phyloP scores from a whole-genome alignment of 768 basidiomycete genomes.

The Daedaleopsis nitida region DNA sequence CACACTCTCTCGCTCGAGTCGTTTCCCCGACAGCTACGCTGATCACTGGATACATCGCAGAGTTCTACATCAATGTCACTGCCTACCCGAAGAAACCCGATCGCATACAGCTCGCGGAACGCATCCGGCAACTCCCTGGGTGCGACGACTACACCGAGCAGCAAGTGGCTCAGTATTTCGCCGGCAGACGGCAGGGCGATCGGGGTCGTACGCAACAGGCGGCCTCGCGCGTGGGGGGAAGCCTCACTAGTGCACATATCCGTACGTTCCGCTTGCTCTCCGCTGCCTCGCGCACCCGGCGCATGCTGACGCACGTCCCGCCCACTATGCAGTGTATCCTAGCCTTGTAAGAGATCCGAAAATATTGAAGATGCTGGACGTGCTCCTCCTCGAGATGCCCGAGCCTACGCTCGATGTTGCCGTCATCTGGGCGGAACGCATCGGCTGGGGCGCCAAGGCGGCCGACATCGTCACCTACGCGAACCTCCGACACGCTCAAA shows the following conservation, averaged over 20 bases:
- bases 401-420: background rate
- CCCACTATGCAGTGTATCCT: slow-evolving; percentile 15
- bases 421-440: slow-evolving; percentile 13
- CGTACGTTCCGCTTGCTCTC: slow-evolving; percentile 6
- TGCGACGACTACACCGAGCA: slow-evolving; percentile 15
- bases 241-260: slow-evolving; percentile 8
- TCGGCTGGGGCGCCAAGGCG: slow-evolving; percentile 4
- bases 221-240: background rate
- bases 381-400: slow-evolving; percentile 11
- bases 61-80: slow-evolving; percentile 1
- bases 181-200: slow-evolving; percentile 3
- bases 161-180: slow-evolving; percentile 1
- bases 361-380: slow-evolving; percentile 3
- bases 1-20: no score
- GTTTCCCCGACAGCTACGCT: background rate
- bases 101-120: background rate
- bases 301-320: background rate
- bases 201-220: background rate
- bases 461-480: slow-evolving; percentile 17
- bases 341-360: background rate
- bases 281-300: background rate
- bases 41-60: background rate
- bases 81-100: background rate
- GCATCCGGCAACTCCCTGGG: slow-evolving; percentile 7
- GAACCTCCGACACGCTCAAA: background rate